Base-by-base conservation (phyloP, 2,329 filamentous ascomycete species). In the Leptodontidium sp. region DNA sequence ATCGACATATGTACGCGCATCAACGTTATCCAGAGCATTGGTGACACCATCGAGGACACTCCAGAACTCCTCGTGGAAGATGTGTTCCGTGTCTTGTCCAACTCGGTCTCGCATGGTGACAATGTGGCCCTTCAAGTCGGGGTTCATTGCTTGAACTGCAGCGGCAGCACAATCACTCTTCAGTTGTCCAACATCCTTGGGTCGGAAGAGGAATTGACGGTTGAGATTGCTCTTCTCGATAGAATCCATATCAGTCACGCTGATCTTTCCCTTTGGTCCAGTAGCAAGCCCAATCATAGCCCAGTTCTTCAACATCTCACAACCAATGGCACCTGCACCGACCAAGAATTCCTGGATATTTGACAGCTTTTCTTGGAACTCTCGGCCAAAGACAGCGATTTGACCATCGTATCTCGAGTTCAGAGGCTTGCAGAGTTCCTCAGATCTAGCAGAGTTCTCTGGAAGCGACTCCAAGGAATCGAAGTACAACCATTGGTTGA, bases 301-400 rank as follows among this genome's bases (percentile, higher is more conserved):
- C 94, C 96, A 99, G 81, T 98, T 98, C 88, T 99, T 99, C 74
- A 99, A 84, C 92, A 98, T 99, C 79, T 99, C 96, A 78, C 96
- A 99, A 57, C 96, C 96, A 79, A 99, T 99, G 72, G 97, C 96
- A 76, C 96, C 96, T 58, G 96, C 93, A 74, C 96, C 96, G 68
- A 99, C 96, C 66, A 99, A 86, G 84, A 99, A 99, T 76, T 98
- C 90, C 77, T 91, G 96, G 70, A 96, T 82, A 76, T 98, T 97
- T 70, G 91, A 88, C 74, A 99, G 87, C 85, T 97, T 98, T 63
- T 97, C 91, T 81, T 99, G 96, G 81, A 91, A 99, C 72, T 97
- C 93, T 76, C 88, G 91, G 71, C 96, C 96, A 74, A 99, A 97
- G 1, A 99, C 96, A 2, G 93, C 95, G 77, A 99, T 97, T 79